These are phyloP conservation scores for Chaetomidium leptoderma DNA, from an alignment of 495 filamentous ascomycete species.

Conservation along the genomic window DNA sequence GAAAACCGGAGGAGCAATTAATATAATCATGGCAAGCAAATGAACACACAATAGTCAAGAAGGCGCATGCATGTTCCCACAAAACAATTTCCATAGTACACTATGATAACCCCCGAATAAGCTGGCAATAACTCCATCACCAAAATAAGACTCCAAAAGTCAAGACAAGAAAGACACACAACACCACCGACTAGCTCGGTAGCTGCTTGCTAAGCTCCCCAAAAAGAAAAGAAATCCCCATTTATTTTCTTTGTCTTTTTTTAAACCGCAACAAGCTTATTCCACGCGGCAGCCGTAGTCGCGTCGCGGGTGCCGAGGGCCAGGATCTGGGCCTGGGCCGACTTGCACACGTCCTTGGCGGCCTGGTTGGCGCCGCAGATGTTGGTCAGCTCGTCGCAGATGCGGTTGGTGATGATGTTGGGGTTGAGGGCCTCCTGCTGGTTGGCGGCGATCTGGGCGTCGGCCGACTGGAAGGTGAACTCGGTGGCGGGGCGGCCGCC, in stretches of 20 bases:
- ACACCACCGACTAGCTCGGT: not conserved
- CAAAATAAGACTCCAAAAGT: not conserved
- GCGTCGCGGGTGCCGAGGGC: slow-evolving; percentile 40
- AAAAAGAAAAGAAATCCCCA: not conserved
- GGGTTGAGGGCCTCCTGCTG: slow-evolving; percentile 55
- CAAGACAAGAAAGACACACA: not conserved
- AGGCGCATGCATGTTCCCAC: no score
- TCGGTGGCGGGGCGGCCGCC: slow-evolving; percentile 43
- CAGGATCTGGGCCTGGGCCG: slow-evolving; percentile 41
- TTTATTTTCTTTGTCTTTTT: not conserved
- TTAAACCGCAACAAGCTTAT: slow-evolving; percentile 42
- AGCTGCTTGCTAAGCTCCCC: no score
- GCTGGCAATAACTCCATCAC: not conserved
- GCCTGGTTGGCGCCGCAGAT: slow-evolving; percentile 54
- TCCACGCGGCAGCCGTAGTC: slow-evolving; percentile 42
- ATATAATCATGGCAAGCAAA: not conserved
- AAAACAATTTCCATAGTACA: not conserved
- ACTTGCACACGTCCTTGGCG: slow-evolving; percentile 44
- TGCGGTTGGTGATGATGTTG: slow-evolving; percentile 63
- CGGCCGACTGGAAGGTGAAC: slow-evolving; percentile 52
- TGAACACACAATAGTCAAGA: no score
- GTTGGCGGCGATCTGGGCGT: slow-evolving; percentile 44
- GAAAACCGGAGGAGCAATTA: no score
- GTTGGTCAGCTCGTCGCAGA: slow-evolving; percentile 57
- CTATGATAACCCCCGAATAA: not conserved